phyloP scores from a whole-genome alignment of 2,329 filamentous ascomycete species.

The Thermomyces lanuginosus region DNA sequence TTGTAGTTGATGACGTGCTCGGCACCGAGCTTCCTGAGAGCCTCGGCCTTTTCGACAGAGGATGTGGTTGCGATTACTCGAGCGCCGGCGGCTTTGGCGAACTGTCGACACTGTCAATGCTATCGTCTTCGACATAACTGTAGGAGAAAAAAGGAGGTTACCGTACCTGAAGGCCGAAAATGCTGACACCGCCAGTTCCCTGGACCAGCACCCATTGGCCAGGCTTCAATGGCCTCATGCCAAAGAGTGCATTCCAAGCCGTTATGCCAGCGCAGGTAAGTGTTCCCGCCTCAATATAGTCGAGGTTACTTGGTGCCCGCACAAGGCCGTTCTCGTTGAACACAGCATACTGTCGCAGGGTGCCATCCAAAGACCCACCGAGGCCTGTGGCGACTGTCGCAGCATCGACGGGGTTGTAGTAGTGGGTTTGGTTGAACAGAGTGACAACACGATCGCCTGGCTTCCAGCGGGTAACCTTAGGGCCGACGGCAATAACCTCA shows the following conservation, averaged over 20 bases:
- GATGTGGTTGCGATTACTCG: slow-evolving; percentile 45
- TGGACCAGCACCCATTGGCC: slow-evolving; percentile 44
- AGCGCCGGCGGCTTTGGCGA: slow-evolving; percentile 36
- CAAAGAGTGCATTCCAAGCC: slow-evolving; percentile 50
- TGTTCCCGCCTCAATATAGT: slow-evolving; percentile 38
- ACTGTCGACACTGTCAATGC: slow-evolving; percentile 12
- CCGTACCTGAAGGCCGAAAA: slow-evolving; percentile 37
- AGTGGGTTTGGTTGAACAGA: slow-evolving; percentile 42
- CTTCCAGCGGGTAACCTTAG: slow-evolving; percentile 40
- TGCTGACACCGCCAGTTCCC: slow-evolving; percentile 44
- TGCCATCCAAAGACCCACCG: slow-evolving; percentile 52
- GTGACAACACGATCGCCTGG: slow-evolving; percentile 42
- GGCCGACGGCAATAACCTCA: slow-evolving; percentile 36
- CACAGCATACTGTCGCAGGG: slow-evolving; percentile 48
- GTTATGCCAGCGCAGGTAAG: slow-evolving; percentile 47
- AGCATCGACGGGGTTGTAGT: slow-evolving; percentile 31
- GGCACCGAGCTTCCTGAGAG: slow-evolving; percentile 40
- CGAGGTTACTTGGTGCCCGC: slow-evolving; percentile 40
- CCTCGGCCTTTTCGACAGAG: slow-evolving; percentile 37
- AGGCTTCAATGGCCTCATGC: slow-evolving; percentile 36
- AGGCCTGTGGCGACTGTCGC: slow-evolving; percentile 39
- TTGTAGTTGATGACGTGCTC: slow-evolving; percentile 47
- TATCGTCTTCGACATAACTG: not conserved
- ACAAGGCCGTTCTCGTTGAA: slow-evolving; percentile 56
- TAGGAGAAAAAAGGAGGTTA: not conserved